phyloP scores from a whole-genome alignment of 805 yeast genomes.

The Tetrapisispora pingtungensis region DNA sequence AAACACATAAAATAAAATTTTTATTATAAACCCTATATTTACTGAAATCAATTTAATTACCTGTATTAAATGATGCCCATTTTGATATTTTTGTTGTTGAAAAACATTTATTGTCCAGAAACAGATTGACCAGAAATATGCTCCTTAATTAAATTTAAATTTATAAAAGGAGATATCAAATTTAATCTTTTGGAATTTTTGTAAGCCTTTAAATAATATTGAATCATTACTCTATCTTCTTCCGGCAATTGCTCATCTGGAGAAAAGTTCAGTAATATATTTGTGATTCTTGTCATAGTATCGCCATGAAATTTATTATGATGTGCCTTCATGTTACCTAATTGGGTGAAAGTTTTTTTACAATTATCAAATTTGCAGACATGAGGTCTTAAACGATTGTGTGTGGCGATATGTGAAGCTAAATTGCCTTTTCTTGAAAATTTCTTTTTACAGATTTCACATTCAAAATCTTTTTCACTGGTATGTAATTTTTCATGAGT shows the following conservation, averaged over 20 bases:
- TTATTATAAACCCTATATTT: not conserved
- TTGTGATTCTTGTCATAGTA: conserved; percentile 58
- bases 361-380: conserved; percentile 74
- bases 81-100: not conserved
- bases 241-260: conserved; percentile 40
- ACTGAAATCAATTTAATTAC: not conserved
- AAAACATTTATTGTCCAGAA: not conserved
- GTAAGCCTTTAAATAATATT: conserved; percentile 72
- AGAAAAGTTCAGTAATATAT: conserved; percentile 52
- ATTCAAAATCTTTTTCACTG: conserved; percentile 82
- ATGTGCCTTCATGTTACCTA: conserved; percentile 89
- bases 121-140: not conserved
- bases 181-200: conserved; percentile 86
- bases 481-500: conserved; percentile 83
- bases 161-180: conserved; percentile 23
- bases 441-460: conserved; percentile 63
- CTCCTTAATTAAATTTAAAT: not conserved
- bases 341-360: conserved; percentile 76
- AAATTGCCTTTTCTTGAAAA: conserved; percentile 89
- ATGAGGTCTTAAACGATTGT: conserved; percentile 66
- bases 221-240: conserved; percentile 58
- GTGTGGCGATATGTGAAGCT: conserved; percentile 80
- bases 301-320: conserved; percentile 80
- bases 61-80: not conserved
- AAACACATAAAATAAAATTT: not conserved